These are phyloP conservation scores for Geotrichum histeridarum DNA, from an alignment of 1,139 yeast genomes.

Conservation along the genomic window DNA sequence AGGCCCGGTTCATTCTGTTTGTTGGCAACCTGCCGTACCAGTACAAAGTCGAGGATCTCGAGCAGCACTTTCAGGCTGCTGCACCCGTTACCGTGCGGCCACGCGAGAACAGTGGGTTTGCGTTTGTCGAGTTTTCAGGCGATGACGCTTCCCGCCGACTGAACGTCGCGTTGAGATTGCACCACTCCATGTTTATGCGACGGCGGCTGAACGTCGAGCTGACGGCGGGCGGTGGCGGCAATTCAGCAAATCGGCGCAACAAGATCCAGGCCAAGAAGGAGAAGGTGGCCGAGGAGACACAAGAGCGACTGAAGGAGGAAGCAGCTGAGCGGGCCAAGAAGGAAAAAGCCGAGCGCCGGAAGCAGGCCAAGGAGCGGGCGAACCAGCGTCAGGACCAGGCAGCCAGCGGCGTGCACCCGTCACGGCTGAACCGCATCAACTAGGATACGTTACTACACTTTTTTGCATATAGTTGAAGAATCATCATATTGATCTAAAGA, in stretches of 20 bases:
- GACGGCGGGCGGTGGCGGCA: constrained; percentile 98
- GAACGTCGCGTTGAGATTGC: constrained; percentile 75
- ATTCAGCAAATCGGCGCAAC: constrained; percentile 59
- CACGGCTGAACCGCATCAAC: constrained; percentile 35
- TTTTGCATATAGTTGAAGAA: neutral
- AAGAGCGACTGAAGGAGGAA: constrained; percentile 34
- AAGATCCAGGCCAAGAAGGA: constrained; percentile 78
- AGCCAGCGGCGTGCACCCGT: constrained; percentile 51
- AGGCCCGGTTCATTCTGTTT: constrained; percentile 70
- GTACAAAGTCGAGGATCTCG: constrained; percentile 55
- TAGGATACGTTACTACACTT: neutral
- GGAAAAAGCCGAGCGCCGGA: constrained; percentile 23
- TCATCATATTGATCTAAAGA: too few relatives aligned
- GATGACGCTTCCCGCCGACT: constrained; percentile 53
- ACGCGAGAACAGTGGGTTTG: constrained; percentile 79
- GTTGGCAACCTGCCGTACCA: constrained; percentile 90
- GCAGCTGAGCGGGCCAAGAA: constrained; percentile 30
- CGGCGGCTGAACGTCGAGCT: constrained; percentile 89
- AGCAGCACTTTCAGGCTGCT: constrained; percentile 68
- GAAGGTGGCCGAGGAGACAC: constrained; percentile 61
- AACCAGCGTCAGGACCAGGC: constrained; percentile 7
- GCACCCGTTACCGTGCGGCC: constrained; percentile 71
- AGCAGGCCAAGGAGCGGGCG: constrained; percentile 18
- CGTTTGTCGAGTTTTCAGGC: constrained; percentile 73
- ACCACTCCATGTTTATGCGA: constrained; percentile 61